Base-by-base conservation (phyloP, 2,329 filamentous ascomycete species). In the Paraphaeosphaeria minitans region DNA sequence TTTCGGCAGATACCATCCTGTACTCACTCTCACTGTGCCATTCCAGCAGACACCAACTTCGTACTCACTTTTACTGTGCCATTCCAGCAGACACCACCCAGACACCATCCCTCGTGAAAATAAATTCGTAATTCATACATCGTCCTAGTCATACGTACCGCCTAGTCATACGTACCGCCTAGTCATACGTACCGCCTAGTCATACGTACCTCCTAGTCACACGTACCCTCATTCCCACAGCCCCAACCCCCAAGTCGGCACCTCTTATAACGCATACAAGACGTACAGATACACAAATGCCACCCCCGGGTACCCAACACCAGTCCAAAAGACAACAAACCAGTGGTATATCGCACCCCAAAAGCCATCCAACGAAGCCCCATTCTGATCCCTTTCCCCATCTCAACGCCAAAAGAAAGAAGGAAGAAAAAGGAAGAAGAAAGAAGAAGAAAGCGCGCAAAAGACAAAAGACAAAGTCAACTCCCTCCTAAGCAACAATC, bases 401-500 rank as follows among this genome's bases (percentile, higher is more conserved):
- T 45, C 47, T 16, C 21, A 14, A 22, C 31, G 49, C 51, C 47
- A 19, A 53, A 51, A 39, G 19, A n/a, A n/a, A n/a, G n/a, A n/a
- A n/a, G n/a, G n/a, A n/a, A n/a, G n/a, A n/a, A n/a, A n/a, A n/a
- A n/a, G n/a, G n/a, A n/a, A n/a, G n/a, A n/a, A n/a, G 39, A 19
- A 29, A 19, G 50, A 6, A 31, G 5, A 31, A 31, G 21, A 9
- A 39, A 39, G 6, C 24, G 37, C 41, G 7, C 7, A 22, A 43
- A 12, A 2, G 41, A 43, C 41, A 3, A 22, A 42, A 21, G 39
- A 22, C 39, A 21, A 22, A 21, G 39, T 42, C 39, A 21, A 22
- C 19, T 19, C 19, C 41, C 53, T 43, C 46, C 64, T 55, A 72
- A 53, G 59, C 61, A 50, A 72, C 66, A 29, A 67, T 66, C 62